Conservation (phyloP, 1,139 yeast species). For the Yarrowia galli region DNA sequence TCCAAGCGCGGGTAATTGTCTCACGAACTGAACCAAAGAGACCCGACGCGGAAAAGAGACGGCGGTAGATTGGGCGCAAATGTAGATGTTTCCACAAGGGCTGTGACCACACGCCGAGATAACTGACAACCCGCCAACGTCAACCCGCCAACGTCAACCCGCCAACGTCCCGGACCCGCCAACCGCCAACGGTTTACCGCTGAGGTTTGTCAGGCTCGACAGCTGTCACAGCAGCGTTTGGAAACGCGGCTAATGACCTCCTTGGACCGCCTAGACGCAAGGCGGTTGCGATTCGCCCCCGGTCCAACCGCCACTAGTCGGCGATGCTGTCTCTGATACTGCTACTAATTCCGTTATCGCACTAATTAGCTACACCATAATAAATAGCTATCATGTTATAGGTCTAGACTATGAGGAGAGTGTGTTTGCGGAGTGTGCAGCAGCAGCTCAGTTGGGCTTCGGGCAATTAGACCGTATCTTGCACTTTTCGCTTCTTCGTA, state of each 20-base stretch:
- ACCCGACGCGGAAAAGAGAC: neutral
- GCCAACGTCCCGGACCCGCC: too few species aligned
- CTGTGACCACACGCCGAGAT: too few species aligned
- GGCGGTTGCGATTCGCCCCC: neutral
- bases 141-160: too few species aligned
- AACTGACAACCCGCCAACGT: too few species aligned
- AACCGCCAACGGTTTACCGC: neutral
- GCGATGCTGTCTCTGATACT: neutral
- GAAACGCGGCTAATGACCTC: slow-evolving; percentile 10
- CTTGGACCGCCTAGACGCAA: slow-evolving; percentile 13
- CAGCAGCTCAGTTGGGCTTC: too few species aligned
- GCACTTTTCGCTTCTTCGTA: neutral
- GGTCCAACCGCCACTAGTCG: neutral
- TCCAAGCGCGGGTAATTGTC: slow-evolving; percentile 19
- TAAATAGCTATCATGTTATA: neutral
- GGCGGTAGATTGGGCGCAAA: neutral
- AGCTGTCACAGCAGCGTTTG: slow-evolving; percentile 1
- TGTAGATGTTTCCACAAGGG: too few species aligned
- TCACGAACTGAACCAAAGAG: neutral
- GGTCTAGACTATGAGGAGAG: slow-evolving; percentile 3
- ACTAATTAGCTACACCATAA: too few species aligned
- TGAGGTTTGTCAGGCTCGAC: neutral
- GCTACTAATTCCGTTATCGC: too few species aligned
- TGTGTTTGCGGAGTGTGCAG: too few species aligned
- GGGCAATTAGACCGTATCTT: slow-evolving; percentile 14